Evolutionary conservation across 768 basidiomycete genomes (phyloP).

Genomic region (Pseudohyphozyma bogoriensis): DNA sequence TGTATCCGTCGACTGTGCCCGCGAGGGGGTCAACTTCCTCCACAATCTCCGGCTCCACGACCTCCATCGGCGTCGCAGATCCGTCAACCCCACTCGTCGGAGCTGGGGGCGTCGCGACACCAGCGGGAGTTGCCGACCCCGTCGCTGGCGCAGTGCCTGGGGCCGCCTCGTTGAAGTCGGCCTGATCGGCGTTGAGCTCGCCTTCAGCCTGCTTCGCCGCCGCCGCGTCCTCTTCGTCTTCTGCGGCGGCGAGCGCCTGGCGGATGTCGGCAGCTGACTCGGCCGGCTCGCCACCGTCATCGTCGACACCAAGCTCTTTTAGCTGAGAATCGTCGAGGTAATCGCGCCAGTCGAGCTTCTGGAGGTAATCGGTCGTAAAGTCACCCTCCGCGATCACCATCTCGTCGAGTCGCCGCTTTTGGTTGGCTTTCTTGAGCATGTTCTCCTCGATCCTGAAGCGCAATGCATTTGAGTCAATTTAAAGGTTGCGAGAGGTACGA

Average conservation of each 20-base stretch:
- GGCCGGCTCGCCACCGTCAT: conserved; percentile 15
- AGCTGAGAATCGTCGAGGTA: conserved; percentile 53
- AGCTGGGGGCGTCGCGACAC: conserved; percentile 26
- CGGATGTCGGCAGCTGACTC: conserved; percentile 40
- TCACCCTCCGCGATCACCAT: conserved; percentile 88
- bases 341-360: conserved; percentile 64
- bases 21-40: conserved; percentile 47
- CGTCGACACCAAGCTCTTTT: conserved; percentile 44
- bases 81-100: conserved; percentile 2
- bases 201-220: conserved; percentile 77
- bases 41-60: conserved; percentile 36
- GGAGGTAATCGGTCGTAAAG: conserved; percentile 49
- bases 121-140: conserved; percentile 4
- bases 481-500: not conserved
- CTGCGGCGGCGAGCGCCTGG: conserved; percentile 68
- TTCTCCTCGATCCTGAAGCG: conserved; percentile 84
- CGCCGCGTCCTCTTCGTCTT: conserved; percentile 75
- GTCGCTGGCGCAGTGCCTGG: not conserved
- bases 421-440: conserved; percentile 93
- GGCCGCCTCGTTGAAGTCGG: conserved; percentile 30
- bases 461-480: not conserved
- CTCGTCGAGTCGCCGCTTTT: conserved; percentile 82
- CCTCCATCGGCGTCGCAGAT: conserved; percentile 38
- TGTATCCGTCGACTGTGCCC: conserved; percentile 71
- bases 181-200: conserved; percentile 65